Conservation (phyloP, 192 early-diverging fungal species). For the Rhizophagus clarus region DNA sequence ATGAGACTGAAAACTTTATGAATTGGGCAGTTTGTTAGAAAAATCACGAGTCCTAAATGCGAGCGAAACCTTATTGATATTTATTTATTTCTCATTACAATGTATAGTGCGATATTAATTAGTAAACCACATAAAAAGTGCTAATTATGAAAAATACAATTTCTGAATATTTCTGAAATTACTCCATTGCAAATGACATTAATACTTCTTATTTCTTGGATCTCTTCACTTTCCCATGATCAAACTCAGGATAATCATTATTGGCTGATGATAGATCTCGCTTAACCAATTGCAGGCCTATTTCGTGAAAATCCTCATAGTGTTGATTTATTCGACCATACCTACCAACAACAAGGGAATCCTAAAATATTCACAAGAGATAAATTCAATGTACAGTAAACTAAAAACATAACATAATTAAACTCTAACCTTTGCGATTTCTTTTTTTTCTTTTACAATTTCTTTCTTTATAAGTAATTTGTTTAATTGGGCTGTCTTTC, state of each 20-base stretch:
- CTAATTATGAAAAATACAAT: no score
- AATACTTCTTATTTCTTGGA: no score
- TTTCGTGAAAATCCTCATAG: background rate
- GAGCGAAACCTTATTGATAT: no score
- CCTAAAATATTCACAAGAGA: conserved; percentile 1
- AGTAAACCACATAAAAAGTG: no score
- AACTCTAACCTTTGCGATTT: conserved; percentile 12
- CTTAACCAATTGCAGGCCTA: background rate
- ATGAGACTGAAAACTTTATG: no score
- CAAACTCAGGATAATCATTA: background rate
- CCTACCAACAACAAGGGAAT: background rate
- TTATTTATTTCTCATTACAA: no score
- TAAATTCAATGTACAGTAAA: background rate
- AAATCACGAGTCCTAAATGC: no score
- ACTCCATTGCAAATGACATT: no score
- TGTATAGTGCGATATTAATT: no score
- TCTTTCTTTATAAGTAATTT: conserved; percentile 1
- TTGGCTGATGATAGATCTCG: background rate
- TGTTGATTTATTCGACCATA: conserved; percentile 11
- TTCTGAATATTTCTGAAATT: no score
- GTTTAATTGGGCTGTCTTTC: background rate
- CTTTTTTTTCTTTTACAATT: background rate
- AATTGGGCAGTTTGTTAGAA: no score
- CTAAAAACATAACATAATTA: background rate
- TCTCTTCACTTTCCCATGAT: no score